Evolutionary conservation across 1,284 basidiomycete species (phyloP).

Genomic region (Prillingera fragicola): DNA sequence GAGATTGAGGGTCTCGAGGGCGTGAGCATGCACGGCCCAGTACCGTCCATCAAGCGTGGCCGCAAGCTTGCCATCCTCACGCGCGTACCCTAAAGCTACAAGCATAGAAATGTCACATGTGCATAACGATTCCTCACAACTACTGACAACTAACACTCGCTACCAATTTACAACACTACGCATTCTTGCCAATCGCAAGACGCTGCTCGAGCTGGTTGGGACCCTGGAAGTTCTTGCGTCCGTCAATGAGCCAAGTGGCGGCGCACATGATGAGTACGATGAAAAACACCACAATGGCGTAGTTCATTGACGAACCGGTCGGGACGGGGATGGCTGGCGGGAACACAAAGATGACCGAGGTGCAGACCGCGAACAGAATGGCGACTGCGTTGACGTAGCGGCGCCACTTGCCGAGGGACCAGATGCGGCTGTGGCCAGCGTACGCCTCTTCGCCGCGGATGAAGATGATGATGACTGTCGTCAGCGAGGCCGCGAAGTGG

Average conservation of each 20-base stretch:
- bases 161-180: too few relatives aligned
- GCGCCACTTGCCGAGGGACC: conserved; percentile 35
- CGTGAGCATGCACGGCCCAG: too few relatives aligned
- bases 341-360: conserved; percentile 52
- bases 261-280: conserved; percentile 36
- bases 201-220: conserved; percentile 41
- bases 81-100: too few relatives aligned
- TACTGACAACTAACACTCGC: too few relatives aligned
- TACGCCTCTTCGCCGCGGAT: conserved; percentile 47
- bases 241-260: conserved; percentile 44
- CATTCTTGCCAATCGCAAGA: not conserved
- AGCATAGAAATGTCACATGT: too few relatives aligned
- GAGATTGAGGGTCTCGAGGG: conserved; percentile 19
- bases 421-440: conserved; percentile 36
- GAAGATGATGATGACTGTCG: conserved; percentile 42
- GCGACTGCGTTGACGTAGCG: conserved; percentile 44
- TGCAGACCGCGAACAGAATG: conserved; percentile 47
- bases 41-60: too few relatives aligned
- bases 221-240: conserved; percentile 44
- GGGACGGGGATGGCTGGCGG: conserved; percentile 49
- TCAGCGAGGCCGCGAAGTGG: too few relatives aligned
- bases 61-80: too few relatives aligned
- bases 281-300: conserved; percentile 43
- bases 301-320: conserved; percentile 49
- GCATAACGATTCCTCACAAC: too few relatives aligned